Base-by-base conservation (phyloP, 1,284 basidiomycete species). In the Ganoderma multipileum region DNA sequence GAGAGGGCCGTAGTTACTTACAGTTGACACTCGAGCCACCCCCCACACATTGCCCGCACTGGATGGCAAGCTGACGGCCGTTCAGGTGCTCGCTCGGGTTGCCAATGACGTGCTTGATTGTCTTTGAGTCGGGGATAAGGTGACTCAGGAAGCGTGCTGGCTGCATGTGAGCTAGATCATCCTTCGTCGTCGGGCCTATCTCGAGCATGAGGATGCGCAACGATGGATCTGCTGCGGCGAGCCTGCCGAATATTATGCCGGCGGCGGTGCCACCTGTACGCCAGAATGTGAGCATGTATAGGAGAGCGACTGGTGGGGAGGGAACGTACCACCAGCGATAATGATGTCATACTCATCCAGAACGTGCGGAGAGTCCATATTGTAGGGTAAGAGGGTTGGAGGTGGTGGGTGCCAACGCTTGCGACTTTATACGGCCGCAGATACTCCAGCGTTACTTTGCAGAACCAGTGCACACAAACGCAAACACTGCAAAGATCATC, bases 11-110 rank as follows among this genome's bases (percentile, higher is more conserved):
- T 8, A 33, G 33, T 86, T 1, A 68, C 86, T 63, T 63, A 88
- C 89, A 88, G 70, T 90, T 89, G 11, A 89, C 82, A 65, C 79
- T 78, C 1, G 88, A 89, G 0, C 87, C 88, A 9, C 89, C 89
- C 2, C 89, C 89, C 0, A 90, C 75, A 50, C 81, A 83, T 39
- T 82, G 79, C 0, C 84, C 87, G 47, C 79, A 75, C 0, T 81
- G 80, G 28, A 86, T 80, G 30, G 83, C 68, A 6, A 79, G 71
- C 36, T 78, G 69, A 8, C 87, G 83, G n/a, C 83, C 84, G 36
- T 76, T 79, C 36, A 89, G 75, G 3, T 82, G 76, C 12, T 80
- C 67, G 71, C 82, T 73, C n/a, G 64, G 58, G 39, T 74, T 73
- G 20, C 66, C 71, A 11, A 71, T 65, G 23, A 71, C 39, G 42